Percentiles rank a stretch among this genome's conserved stretches.
These are phyloP conservation scores for Drosera capensis DNA, from an alignment of 148 eudicot genomes.

Conservation along the genomic window DNA sequence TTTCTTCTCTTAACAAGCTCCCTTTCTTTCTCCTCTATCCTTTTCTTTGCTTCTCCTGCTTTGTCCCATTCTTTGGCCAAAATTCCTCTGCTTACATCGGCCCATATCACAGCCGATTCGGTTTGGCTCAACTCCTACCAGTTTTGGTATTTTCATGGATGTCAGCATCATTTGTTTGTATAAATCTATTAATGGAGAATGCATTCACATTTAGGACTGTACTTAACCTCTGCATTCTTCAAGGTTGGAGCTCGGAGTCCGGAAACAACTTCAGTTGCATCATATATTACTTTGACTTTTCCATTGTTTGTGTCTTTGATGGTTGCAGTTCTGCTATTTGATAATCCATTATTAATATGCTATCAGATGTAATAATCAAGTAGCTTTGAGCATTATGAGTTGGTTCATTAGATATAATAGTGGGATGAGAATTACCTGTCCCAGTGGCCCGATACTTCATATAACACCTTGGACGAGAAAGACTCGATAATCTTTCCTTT, in stretches of 20 bases:
- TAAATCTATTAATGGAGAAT: not conserved
- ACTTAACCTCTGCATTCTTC: constrained; percentile 49
- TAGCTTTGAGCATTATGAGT: not conserved
- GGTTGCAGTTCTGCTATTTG: constrained; percentile 30
- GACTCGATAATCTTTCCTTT: constrained; percentile 42
- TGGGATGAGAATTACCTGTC: constrained; percentile 51
- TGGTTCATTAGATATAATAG: not conserved
- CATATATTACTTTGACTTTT: constrained; percentile 29
- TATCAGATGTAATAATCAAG: not conserved
- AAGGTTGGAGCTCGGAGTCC: constrained; percentile 38
- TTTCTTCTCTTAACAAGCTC: constrained; percentile 29
- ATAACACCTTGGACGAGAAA: constrained; percentile 29
- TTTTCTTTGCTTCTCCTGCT: constrained; percentile 56
- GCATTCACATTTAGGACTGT: too few species aligned
- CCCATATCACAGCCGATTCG: constrained; percentile 70
- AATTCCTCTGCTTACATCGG: constrained; percentile 47
- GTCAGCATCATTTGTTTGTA: too few species aligned
- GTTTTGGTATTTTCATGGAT: too few species aligned
- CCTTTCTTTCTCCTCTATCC: constrained; percentile 46
- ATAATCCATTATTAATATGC: not conserved
- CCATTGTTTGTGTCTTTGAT: constrained; percentile 29
- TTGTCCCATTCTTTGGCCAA: constrained; percentile 50
- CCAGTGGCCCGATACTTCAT: constrained; percentile 66
- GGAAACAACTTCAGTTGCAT: constrained; percentile 46
- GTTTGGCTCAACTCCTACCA: constrained; percentile 32